Evolutionary conservation across 2,329 filamentous ascomycete genomes (phyloP).

Genomic region (Rhynchosporium secalis): DNA sequence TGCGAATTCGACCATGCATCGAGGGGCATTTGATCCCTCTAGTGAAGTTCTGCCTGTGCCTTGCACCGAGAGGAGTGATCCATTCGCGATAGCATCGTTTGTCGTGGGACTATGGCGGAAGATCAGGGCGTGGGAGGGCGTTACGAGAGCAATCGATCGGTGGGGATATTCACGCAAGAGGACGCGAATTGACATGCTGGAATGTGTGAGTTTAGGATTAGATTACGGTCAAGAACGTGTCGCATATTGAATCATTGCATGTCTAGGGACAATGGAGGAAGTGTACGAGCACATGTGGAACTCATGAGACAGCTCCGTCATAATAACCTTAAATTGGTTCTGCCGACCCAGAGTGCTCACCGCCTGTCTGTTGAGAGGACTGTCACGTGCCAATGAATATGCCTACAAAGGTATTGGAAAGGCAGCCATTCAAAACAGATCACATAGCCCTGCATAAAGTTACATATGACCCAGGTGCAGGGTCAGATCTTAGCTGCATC

Average conservation of each 20-base stretch:
- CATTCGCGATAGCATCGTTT: constrained; percentile 59
- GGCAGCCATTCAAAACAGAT: no score
- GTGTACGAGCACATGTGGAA: background rate
- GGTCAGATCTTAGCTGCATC: no score
- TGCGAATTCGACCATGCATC: constrained; percentile 86
- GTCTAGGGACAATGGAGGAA: background rate
- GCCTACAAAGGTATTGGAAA: no score
- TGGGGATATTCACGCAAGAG: constrained; percentile 77
- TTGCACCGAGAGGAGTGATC: constrained; percentile 56
- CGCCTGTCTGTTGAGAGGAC: background rate
- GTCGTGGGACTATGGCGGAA: constrained; percentile 74
- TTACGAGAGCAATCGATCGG: constrained; percentile 84
- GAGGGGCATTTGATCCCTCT: constrained; percentile 31
- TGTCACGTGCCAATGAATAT: no score
- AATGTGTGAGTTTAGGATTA: constrained; percentile 7
- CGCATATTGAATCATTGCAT: constrained; percentile 24
- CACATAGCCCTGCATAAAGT: no score
- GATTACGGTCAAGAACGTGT: constrained; percentile 10
- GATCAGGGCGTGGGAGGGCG: constrained; percentile 76
- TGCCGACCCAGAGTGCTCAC: background rate
- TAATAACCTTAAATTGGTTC: constrained; percentile 4
- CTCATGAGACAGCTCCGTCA: constrained; percentile 11
- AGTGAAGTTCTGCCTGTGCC: constrained; percentile 44
- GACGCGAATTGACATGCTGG: constrained; percentile 40
- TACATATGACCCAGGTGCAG: no score